A percentile compares a stretch with the other conserved stretches of the same genome.
phyloP scores from a whole-genome alignment of 1,284 basidiomycete genomes.

The Cutaneotrichosporon sp. region DNA sequence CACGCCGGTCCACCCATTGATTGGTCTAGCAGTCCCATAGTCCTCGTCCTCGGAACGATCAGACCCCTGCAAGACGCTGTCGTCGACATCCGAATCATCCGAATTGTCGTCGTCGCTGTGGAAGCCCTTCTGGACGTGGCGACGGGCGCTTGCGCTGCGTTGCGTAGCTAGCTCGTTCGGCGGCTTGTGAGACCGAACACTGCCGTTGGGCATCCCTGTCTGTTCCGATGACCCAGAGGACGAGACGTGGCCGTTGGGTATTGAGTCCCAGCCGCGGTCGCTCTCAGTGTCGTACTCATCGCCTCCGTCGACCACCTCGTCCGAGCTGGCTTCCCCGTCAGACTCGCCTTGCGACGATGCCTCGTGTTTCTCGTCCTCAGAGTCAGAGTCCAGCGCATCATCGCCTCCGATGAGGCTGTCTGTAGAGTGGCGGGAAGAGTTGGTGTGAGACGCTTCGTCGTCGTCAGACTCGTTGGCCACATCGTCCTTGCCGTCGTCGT shows the following conservation, averaged over 20 bases:
- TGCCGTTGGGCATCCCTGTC: background rate
- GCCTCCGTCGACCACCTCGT: background rate
- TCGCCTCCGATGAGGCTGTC: background rate
- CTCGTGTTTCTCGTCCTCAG: background rate
- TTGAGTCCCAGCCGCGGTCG: background rate
- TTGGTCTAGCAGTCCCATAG: background rate
- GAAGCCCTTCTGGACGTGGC: background rate
- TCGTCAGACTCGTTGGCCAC: background rate
- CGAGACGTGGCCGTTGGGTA: background rate
- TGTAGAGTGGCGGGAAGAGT: no score
- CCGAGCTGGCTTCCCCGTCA: background rate
- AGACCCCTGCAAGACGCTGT: background rate
- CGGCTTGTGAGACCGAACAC: background rate
- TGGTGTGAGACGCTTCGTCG: no score
- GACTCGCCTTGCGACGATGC: background rate
- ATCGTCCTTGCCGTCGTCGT: background rate
- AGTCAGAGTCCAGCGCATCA: slow-evolving; percentile 1
- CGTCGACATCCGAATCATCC: background rate
- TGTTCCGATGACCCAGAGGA: background rate
- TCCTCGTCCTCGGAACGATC: background rate
- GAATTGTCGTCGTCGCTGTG: background rate
- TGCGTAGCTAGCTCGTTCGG: background rate
- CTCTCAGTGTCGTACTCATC: background rate
- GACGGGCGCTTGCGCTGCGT: background rate
- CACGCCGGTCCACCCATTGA: background rate